Percentiles rank a stretch among this genome's conserved stretches.
phyloP scores from a whole-genome alignment of 192 early-diverging fungal species.

The Backusella tarrabulga region DNA sequence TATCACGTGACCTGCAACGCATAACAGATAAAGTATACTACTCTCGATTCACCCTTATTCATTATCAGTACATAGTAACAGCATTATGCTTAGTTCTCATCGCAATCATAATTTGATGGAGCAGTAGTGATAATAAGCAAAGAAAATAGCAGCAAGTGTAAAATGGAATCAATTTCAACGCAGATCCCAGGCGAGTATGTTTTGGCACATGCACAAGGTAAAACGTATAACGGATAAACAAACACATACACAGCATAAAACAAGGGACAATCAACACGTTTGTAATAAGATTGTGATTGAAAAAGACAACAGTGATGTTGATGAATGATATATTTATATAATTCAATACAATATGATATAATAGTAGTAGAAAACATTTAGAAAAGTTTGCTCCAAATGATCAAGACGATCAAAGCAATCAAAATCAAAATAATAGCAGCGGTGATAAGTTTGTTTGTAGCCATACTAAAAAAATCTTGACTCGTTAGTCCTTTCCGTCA shows the following conservation, averaged over 20 bases:
- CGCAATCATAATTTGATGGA: conserved; percentile 70
- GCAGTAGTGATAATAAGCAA: conserved; percentile 91
- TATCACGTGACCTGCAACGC: conserved; percentile 79
- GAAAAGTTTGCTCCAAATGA: conserved; percentile 79
- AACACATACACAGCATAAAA: conserved; percentile 55
- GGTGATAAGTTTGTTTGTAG: conserved; percentile 86
- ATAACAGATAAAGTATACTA: conserved; percentile 76
- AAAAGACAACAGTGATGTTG: conserved; percentile 81
- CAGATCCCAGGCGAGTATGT: conserved; percentile 96
- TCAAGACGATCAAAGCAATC: conserved; percentile 77
- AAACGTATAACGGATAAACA: background rate
- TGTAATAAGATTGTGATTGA: conserved; percentile 96
- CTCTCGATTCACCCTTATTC: background rate
- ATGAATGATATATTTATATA: conserved; percentile 46
- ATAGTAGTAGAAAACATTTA: background rate
- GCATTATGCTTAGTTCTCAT: background rate
- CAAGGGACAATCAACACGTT: conserved; percentile 83
- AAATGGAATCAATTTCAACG: conserved; percentile 83
- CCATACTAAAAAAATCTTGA: conserved; percentile 56
- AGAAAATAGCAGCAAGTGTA: conserved; percentile 94
- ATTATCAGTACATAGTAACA: background rate
- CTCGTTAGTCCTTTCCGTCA: background rate
- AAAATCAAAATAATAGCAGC: conserved; percentile 81
- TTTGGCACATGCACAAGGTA: conserved; percentile 93
- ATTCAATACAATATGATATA: background rate